A percentile compares a stretch with the other conserved stretches of the same genome.
phyloP scores from a whole-genome alignment of 768 basidiomycete genomes.

The Phlegmacium glaucopus region DNA sequence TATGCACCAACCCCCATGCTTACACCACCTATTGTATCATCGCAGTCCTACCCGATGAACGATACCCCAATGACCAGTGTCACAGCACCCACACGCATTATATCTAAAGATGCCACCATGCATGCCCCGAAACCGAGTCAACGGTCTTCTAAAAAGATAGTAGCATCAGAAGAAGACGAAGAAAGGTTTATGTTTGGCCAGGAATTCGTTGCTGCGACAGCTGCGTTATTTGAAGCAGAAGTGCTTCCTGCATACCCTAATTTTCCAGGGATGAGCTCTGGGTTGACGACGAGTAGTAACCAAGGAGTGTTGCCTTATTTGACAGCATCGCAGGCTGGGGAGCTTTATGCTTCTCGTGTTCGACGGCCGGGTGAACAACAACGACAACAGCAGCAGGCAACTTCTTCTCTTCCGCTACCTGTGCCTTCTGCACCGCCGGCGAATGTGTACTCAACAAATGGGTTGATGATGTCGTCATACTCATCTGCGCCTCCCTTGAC shows the following conservation, averaged over 20 bases:
- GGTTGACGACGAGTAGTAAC: conserved; percentile 8
- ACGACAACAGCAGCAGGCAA: neutral
- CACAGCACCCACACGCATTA: neutral
- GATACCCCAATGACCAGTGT: neutral
- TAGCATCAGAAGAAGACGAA: conserved; percentile 24
- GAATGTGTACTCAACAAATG: neutral
- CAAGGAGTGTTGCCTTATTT: conserved; percentile 3
- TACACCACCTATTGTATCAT: neutral
- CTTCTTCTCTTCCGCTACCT: no score
- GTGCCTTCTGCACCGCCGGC: neutral
- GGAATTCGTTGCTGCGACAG: conserved; percentile 33
- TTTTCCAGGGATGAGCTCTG: conserved; percentile 19
- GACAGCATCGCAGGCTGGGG: conserved; percentile 16
- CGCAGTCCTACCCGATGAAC: neutral
- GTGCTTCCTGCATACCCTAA: conserved; percentile 33
- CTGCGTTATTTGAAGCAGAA: conserved; percentile 29
- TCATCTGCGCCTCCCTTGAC: conserved; percentile 6
- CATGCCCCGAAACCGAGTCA: neutral
- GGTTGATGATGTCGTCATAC: neutral
- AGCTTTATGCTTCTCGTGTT: conserved; percentile 19
- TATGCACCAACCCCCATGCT: neutral
- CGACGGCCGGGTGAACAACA: neutral
- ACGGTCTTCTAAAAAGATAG: conserved; percentile 10
- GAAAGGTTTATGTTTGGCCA: conserved; percentile 34
- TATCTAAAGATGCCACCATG: neutral